A percentile compares a stretch with the other conserved stretches of the same genome.
Evolutionary conservation across 306 rosid species (phyloP).

Genomic region (Dicorynia guianensis): DNA sequence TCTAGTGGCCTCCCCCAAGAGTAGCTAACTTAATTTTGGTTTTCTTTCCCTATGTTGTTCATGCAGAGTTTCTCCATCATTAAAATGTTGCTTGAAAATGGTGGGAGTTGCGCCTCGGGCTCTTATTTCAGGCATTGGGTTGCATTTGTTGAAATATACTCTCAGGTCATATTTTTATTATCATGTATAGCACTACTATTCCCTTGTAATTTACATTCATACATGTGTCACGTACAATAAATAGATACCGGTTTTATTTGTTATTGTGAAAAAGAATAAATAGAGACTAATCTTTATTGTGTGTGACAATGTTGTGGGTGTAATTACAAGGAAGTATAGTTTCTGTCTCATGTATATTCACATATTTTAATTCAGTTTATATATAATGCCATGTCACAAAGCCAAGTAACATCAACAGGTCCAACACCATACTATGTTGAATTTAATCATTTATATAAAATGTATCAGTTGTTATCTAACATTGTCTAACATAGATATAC

Average conservation of each 20-base stretch:
- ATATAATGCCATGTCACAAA: neutral
- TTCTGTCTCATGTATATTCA: constrained; percentile 15
- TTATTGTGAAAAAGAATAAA: too few relatives aligned
- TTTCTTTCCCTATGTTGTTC: constrained; percentile 14
- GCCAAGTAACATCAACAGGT: neutral
- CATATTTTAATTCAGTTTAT: constrained; percentile 25
- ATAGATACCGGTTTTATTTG: neutral
- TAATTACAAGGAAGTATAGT: too few relatives aligned
- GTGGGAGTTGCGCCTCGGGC: constrained; percentile 58
- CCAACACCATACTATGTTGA: too few relatives aligned
- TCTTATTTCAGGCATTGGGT: constrained; percentile 83
- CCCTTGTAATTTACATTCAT: constrained; percentile 10
- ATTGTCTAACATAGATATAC: neutral
- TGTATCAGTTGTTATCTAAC: too few relatives aligned
- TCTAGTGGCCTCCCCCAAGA: neutral
- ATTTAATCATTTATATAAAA: neutral
- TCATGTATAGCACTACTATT: constrained; percentile 24
- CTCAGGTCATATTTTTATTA: constrained; percentile 69
- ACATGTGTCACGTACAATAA: neutral
- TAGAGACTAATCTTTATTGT: too few relatives aligned
- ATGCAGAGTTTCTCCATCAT: constrained; percentile 81
- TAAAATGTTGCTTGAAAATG: constrained; percentile 73
- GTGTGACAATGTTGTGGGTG: too few relatives aligned
- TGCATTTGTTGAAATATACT: constrained; percentile 66
- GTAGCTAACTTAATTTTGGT: constrained; percentile 36